These are phyloP conservation scores for Amanita muscaria DNA, from an alignment of 768 basidiomycete species.

Conservation along the genomic window DNA sequence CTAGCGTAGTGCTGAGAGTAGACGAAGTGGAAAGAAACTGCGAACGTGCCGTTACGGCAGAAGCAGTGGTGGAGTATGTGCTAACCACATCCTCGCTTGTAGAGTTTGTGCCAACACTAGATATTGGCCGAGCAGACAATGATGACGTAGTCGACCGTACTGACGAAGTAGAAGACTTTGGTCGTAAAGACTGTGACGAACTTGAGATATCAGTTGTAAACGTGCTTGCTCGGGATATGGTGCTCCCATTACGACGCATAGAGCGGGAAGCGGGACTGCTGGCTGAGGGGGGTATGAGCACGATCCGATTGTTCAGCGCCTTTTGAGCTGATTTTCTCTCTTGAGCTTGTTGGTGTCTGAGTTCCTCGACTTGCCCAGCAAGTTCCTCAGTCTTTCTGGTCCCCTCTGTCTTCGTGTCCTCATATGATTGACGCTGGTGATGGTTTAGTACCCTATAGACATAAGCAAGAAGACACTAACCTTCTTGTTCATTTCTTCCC, in stretches of 20 bases:
- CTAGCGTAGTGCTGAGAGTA: background rate
- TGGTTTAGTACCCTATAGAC: no score
- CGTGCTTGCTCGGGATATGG: slow-evolving; percentile 2
- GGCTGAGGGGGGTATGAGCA: slow-evolving; percentile 3
- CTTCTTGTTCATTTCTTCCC: no score
- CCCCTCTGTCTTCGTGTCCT: no score
- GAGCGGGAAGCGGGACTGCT: background rate
- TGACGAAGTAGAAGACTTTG: slow-evolving; percentile 26
- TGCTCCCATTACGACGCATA: slow-evolving; percentile 1
- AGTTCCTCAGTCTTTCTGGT: no score
- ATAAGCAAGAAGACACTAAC: no score
- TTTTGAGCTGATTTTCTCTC: background rate
- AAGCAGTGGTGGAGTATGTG: slow-evolving; percentile 4
- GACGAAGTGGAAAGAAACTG: slow-evolving; percentile 1
- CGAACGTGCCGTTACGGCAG: slow-evolving; percentile 5
- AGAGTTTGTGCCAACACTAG: slow-evolving; percentile 15
- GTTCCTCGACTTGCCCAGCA: no score
- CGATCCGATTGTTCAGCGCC: slow-evolving; percentile 6
- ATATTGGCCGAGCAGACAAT: slow-evolving; percentile 10
- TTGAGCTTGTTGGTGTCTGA: no score
- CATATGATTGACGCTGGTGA: no score
- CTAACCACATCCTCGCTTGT: slow-evolving; percentile 4
- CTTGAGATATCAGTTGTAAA: background rate
- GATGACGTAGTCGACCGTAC: slow-evolving; percentile 22
- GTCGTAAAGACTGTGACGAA: slow-evolving; percentile 12